Conservation (phyloP, 202 grass and related monocot species). For the Panicum hallii region DNA sequence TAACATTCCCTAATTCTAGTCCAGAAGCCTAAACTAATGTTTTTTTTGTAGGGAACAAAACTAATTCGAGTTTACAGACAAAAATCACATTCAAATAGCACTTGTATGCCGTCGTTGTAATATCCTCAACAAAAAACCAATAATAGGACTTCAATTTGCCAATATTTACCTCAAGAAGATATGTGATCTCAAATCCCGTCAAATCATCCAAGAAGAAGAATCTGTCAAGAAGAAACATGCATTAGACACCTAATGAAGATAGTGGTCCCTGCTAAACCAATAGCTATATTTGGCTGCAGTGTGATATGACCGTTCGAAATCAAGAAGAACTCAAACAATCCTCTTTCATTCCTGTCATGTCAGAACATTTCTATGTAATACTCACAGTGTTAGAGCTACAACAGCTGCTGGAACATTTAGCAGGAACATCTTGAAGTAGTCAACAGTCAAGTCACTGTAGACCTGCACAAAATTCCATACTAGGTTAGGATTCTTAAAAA, state of each 20-base stretch:
- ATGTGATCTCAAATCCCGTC: conserved; percentile 93
- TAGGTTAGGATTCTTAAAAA: conserved; percentile 4
- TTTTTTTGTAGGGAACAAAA: not conserved
- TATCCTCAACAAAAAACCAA: not conserved
- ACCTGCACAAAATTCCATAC: conserved; percentile 54
- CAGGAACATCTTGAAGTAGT: conserved; percentile 93
- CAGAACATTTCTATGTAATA: conserved; percentile 27
- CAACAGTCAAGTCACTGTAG: conserved; percentile 85
- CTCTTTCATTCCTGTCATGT: not conserved
- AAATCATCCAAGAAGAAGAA: conserved; percentile 97
- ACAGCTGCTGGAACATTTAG: conserved; percentile 86
- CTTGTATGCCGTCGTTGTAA: not conserved
- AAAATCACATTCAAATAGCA: not conserved
- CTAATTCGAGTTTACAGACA: not conserved
- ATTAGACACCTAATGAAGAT: conserved; percentile 32
- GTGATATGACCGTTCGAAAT: conserved; percentile 18
- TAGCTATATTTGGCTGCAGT: not conserved
- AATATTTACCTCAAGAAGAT: conserved; percentile 80
- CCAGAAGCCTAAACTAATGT: not conserved
- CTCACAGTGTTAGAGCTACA: conserved; percentile 79
- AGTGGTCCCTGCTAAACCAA: conserved; percentile 13
- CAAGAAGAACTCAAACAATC: conserved; percentile 25
- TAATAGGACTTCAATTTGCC: not conserved
- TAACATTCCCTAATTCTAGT: not conserved
- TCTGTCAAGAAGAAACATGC: conserved; percentile 49